phyloP scores from a whole-genome alignment of 345 rosid genomes.

The Populus nigra region DNA sequence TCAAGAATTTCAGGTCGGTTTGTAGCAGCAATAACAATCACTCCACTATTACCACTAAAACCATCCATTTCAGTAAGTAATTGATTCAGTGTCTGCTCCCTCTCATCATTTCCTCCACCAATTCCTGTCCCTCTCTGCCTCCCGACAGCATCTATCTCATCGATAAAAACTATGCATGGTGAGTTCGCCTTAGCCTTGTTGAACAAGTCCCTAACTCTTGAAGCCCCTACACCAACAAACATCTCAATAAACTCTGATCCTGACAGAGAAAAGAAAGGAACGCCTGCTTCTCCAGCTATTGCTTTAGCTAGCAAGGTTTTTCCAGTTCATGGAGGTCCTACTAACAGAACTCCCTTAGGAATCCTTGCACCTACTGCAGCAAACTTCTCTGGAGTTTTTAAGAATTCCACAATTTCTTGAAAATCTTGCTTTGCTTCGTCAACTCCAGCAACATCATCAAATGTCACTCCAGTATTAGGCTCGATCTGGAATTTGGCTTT shows the following conservation, averaged over 20 bases:
- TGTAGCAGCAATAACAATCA: constrained; percentile 71
- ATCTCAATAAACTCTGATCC: constrained; percentile 81
- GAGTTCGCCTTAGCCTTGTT: constrained; percentile 71
- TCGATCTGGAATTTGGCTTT: constrained; percentile 84
- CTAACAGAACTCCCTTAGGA: constrained; percentile 62
- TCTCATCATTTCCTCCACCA: constrained; percentile 35
- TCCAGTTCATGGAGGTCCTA: constrained; percentile 74
- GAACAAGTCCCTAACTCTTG: constrained; percentile 76
- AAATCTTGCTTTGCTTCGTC: constrained; percentile 89
- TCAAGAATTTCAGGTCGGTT: constrained; percentile 78
- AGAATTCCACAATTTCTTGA: constrained; percentile 69
- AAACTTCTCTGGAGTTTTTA: constrained; percentile 64
- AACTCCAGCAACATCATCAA: constrained; percentile 76
- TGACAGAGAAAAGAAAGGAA: constrained; percentile 67
- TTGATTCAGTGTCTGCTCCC: constrained; percentile 75
- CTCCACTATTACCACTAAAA: constrained; percentile 60
- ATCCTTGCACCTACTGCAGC: constrained; percentile 63
- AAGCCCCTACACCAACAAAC: constrained; percentile 77
- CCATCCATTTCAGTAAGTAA: constrained; percentile 79
- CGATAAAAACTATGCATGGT: constrained; percentile 71
- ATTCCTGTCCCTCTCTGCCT: constrained; percentile 78
- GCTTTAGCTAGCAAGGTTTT: constrained; percentile 76
- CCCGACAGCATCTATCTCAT: constrained; percentile 82
- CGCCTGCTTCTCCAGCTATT: constrained; percentile 80
- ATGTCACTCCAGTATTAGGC: constrained; percentile 72